These are phyloP conservation scores for Tulasnella sp. DNA, from an alignment of 768 basidiomycete species.

Conservation along the genomic window DNA sequence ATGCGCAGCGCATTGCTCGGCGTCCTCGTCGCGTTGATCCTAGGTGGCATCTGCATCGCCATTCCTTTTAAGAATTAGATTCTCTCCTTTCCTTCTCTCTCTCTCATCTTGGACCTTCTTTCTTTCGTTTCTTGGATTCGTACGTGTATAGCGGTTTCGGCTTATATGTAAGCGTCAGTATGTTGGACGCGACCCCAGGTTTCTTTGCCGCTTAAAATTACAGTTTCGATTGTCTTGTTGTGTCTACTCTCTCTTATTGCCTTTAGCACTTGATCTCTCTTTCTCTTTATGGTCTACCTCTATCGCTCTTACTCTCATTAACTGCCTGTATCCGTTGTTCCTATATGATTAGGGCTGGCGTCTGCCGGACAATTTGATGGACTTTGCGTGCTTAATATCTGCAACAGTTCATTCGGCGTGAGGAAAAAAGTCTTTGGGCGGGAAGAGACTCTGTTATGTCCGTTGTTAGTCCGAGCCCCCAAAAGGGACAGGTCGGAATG, in stretches of 20 bases:
- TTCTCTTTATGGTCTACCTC: neutral
- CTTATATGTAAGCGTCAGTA: neutral
- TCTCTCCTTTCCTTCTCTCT: neutral
- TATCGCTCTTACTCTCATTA: neutral
- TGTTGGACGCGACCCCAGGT: neutral
- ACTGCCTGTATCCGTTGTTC: neutral
- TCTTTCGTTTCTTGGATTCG: neutral
- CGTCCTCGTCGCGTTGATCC: slow-evolving; percentile 40
- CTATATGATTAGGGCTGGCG: neutral
- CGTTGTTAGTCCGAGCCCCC: slow-evolving; percentile 8
- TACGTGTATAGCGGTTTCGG: neutral
- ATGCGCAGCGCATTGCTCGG: slow-evolving; percentile 54
- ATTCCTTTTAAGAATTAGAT: slow-evolving; percentile 34
- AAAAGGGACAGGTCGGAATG: slow-evolving; percentile 8
- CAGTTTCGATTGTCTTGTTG: neutral
- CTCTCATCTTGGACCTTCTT: neutral
- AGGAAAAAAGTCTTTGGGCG: neutral
- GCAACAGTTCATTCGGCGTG: neutral
- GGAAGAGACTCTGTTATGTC: neutral
- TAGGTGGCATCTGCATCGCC: slow-evolving; percentile 40
- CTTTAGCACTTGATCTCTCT: neutral
- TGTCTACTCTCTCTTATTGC: neutral
- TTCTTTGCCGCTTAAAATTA: neutral
- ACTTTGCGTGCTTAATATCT: neutral
- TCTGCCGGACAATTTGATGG: neutral